Evolutionary conservation across 768 basidiomycete species (phyloP).

Genomic region (Agrocybe pediades): DNA sequence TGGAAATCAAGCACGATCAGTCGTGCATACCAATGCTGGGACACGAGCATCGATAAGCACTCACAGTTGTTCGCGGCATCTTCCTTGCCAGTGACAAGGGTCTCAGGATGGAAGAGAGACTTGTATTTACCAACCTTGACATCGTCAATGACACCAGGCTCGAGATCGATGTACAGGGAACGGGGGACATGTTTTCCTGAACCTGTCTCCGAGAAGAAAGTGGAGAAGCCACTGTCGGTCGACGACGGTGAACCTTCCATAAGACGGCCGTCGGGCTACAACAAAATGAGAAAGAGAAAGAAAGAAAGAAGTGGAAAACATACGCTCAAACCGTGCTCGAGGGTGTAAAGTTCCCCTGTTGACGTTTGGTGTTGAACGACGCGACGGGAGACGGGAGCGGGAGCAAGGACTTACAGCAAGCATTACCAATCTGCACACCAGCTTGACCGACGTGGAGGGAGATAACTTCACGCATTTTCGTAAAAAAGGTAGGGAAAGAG

Average conservation of each 20-base stretch:
- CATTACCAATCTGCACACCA: constrained; percentile 92
- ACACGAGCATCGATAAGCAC: constrained; percentile 26
- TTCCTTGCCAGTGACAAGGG: constrained; percentile 96
- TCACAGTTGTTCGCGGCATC: constrained; percentile 99
- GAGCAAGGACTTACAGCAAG: constrained; percentile 74
- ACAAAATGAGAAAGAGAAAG: constrained; percentile 12
- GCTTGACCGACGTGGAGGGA: constrained; percentile 97
- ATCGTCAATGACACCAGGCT: constrained; percentile 94
- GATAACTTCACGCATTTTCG: constrained; percentile 88
- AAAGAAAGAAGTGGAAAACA: constrained; percentile 30
- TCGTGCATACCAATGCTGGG: constrained; percentile 4
- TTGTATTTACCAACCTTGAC: constrained; percentile 92
- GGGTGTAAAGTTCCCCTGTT: constrained; percentile 95
- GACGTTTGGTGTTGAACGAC: constrained; percentile 3
- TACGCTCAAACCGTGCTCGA: constrained; percentile 96
- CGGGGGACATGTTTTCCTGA: constrained; percentile 95
- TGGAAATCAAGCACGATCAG: constrained; percentile 13
- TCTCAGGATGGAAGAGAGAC: constrained; percentile 96
- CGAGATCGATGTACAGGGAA: constrained; percentile 94
- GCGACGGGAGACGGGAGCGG: constrained; percentile 1
- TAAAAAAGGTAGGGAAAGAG: constrained; percentile 16
- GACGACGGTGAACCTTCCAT: constrained; percentile 66
- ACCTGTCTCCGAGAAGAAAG: constrained; percentile 96
- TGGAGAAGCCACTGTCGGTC: constrained; percentile 88
- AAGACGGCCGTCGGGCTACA: constrained; percentile 90